These are phyloP conservation scores for Dactylonectria estremocensis DNA, from an alignment of 2,329 filamentous ascomycete species.

Conservation along the genomic window DNA sequence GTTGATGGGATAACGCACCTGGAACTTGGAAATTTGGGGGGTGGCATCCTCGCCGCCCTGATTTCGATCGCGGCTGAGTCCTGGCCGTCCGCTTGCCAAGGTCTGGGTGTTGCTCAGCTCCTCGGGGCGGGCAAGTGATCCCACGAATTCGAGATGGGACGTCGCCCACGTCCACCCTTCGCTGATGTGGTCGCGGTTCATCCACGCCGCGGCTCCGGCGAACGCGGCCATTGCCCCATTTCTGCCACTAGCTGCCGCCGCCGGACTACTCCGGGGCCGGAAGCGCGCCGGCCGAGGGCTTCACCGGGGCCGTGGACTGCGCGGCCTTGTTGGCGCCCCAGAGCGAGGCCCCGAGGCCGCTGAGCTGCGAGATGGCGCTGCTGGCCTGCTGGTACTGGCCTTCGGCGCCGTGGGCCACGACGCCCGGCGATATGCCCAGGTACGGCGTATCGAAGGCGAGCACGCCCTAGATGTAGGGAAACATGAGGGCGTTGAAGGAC, in stretches of 20 bases:
- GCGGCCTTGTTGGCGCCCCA: constrained; percentile 67
- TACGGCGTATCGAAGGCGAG: constrained; percentile 96
- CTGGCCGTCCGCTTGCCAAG: no score
- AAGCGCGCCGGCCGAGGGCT: constrained; percentile 41
- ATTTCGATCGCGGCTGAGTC: no score
- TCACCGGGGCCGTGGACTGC: constrained; percentile 47
- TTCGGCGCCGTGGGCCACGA: constrained; percentile 90
- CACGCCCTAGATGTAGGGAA: constrained; percentile 91
- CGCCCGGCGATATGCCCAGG: constrained; percentile 83
- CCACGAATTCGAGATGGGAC: constrained; percentile 94
- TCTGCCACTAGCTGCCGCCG: constrained; percentile 73
- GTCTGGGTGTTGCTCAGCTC: constrained; percentile 86
- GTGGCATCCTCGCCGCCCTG: no score
- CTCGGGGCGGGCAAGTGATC: constrained; percentile 86
- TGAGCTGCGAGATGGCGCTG: constrained; percentile 77
- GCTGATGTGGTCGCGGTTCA: constrained; percentile 84
- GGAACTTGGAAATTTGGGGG: no score
- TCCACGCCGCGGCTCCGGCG: constrained; percentile 89
- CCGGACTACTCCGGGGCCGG: constrained; percentile 49
- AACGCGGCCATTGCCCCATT: constrained; percentile 91
- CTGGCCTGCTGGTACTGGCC: constrained; percentile 83
- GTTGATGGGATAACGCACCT: no score
- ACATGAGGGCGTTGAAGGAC: constrained; percentile 80
- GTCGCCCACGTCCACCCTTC: constrained; percentile 86
- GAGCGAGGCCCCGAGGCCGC: constrained; percentile 77